Conservation (phyloP, 192 early-diverging fungal species). For the Gaertneriomyces sp. region DNA sequence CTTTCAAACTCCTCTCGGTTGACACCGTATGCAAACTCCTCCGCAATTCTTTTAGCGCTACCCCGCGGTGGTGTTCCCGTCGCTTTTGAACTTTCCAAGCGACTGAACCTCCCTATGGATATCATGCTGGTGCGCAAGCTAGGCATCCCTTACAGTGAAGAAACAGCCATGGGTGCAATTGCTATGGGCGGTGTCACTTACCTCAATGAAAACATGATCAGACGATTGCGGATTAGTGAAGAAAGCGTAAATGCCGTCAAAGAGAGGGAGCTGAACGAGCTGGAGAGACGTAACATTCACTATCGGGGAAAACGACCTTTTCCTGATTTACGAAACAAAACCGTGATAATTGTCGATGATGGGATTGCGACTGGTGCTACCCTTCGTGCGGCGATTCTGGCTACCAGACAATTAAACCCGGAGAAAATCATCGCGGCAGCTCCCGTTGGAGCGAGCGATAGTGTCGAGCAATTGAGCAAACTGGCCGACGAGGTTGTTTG, state of each 20-base stretch:
- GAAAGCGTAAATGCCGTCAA: slow-evolving; percentile 15
- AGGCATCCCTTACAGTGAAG: slow-evolving; percentile 32
- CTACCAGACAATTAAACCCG: slow-evolving; percentile 27
- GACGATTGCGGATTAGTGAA: slow-evolving; percentile 3
- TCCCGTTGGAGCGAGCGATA: slow-evolving; percentile 30
- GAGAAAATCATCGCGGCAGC: slow-evolving; percentile 23
- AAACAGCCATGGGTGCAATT: slow-evolving; percentile 40
- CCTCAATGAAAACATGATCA: slow-evolving; percentile 19
- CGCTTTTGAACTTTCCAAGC: slow-evolving; percentile 30
- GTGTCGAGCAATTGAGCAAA: slow-evolving; percentile 3
- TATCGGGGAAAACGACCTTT: slow-evolving; percentile 27
- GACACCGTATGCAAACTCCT: not conserved
- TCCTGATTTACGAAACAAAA: slow-evolving; percentile 24
- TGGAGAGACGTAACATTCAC: slow-evolving; percentile 25
- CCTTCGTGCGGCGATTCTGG: slow-evolving; percentile 28
- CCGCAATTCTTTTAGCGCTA: slow-evolving; percentile 33
- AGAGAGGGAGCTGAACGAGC: slow-evolving; percentile 24
- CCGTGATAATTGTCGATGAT: slow-evolving; percentile 38
- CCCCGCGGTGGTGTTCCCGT: slow-evolving; percentile 46
- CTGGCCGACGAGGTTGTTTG: slow-evolving; percentile 34
- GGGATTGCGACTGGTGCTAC: slow-evolving; percentile 45
- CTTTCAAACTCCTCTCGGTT: slow-evolving; percentile 7
- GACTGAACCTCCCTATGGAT: slow-evolving; percentile 34
- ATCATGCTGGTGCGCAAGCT: slow-evolving; percentile 41
- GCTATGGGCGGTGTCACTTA: slow-evolving; percentile 24